These are phyloP conservation scores for Melaleuca alternifolia DNA, from an alignment of 345 rosid species.

Conservation along the genomic window DNA sequence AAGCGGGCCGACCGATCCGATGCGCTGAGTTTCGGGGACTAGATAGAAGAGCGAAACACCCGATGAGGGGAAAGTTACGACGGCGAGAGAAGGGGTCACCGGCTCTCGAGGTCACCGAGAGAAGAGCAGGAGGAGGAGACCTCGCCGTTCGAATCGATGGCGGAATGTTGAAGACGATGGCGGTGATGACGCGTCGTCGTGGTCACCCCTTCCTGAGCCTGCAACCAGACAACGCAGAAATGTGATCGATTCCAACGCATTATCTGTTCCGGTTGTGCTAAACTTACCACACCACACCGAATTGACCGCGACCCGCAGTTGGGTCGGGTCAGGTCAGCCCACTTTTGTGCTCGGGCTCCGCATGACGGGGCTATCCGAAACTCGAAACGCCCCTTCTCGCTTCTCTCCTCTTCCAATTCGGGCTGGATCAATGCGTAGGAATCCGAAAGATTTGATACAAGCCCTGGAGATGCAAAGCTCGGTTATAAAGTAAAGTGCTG, in stretches of 20 bases:
- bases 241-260: neutral
- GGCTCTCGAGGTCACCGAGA: neutral
- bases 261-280: neutral
- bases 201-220: neutral
- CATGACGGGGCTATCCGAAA: neutral
- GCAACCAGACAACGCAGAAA: neutral
- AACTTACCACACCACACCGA: neutral
- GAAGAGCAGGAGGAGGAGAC: neutral
- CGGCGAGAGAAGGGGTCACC: neutral
- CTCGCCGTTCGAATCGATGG: neutral
- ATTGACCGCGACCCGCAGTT: neutral
- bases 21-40: neutral
- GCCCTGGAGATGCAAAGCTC: rapidly evolving
- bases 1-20: neutral
- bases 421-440: too few relatives aligned
- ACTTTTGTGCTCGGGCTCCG: neutral
- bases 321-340: neutral
- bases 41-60: neutral
- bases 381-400: neutral
- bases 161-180: neutral
- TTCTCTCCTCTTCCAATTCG: neutral
- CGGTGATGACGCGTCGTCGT: neutral
- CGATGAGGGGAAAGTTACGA: neutral
- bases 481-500: neutral
- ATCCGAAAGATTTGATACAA: rapidly evolving